phyloP scores from a whole-genome alignment of 176 grass and related monocot genomes.

The Puccinellia tenuiflora region DNA sequence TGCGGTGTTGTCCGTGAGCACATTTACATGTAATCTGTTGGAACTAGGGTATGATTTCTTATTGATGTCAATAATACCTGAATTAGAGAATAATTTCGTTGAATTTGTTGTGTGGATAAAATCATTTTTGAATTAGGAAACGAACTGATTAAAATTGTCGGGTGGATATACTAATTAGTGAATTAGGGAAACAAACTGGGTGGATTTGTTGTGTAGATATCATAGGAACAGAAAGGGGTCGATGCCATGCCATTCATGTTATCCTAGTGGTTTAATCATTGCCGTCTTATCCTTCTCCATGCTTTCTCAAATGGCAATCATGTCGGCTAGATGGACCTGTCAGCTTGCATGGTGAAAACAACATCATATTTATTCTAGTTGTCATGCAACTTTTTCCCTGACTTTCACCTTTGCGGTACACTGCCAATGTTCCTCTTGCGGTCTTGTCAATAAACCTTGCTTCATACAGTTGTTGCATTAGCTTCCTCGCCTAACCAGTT shows the following conservation, averaged over 20 bases:
- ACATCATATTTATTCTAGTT: conserved; percentile 31
- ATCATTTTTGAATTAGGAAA: background rate
- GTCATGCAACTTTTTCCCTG: conserved; percentile 15
- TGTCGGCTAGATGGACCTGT: conserved; percentile 14
- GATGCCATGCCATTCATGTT: conserved; percentile 6
- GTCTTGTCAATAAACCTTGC: background rate
- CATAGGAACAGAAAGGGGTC: background rate
- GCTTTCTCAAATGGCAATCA: conserved; percentile 40
- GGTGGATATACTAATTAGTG: background rate
- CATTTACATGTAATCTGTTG: background rate
- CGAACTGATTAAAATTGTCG: background rate
- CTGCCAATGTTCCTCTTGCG: background rate
- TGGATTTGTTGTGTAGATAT: background rate
- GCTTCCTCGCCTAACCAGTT: conserved; percentile 1
- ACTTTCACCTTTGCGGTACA: background rate
- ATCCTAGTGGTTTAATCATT: conserved; percentile 25
- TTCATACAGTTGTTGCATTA: background rate
- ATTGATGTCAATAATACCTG: background rate
- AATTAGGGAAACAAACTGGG: background rate
- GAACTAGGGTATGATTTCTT: background rate
- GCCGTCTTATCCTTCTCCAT: background rate
- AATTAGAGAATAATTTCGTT: background rate
- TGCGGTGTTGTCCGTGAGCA: too few species aligned
- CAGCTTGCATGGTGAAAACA: conserved; percentile 16
- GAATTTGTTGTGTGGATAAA: background rate